Evolutionary conservation across 352 stramenopile genomes (phyloP).

Genomic region (Pythium monospermum): DNA sequence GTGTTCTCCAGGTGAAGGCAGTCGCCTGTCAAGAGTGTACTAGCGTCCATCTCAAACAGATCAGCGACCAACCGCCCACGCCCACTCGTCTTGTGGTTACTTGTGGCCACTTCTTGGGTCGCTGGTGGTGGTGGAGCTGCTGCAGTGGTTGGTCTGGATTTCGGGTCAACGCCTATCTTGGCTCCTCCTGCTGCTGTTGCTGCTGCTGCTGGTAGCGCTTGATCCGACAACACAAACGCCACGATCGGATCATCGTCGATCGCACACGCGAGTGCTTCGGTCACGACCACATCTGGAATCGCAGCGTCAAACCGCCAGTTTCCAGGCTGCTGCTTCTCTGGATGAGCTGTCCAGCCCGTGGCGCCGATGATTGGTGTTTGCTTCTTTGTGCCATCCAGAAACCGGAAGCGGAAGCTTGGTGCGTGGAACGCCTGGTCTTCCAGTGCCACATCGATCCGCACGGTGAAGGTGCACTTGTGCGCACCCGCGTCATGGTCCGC

Average conservation of each 20-base stretch:
- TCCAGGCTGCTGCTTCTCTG: constrained; percentile 1
- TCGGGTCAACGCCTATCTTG: constrained; percentile 4
- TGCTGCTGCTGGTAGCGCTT: constrained; percentile 8
- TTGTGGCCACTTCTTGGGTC: not conserved
- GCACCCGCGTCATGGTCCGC: constrained; percentile 13
- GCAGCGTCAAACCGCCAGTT: constrained; percentile 41
- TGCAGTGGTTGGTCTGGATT: not conserved
- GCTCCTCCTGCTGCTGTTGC: constrained; percentile 1
- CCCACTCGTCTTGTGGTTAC: constrained; percentile 26
- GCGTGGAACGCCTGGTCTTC: constrained; percentile 35
- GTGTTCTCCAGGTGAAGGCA: constrained; percentile 38
- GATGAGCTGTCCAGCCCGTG: constrained; percentile 28
- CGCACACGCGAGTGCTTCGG: constrained; percentile 34
- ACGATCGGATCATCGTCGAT: constrained; percentile 61
- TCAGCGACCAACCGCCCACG: constrained; percentile 28
- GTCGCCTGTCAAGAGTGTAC: constrained; percentile 35
- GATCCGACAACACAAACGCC: constrained; percentile 59
- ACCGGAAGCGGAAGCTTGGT: constrained; percentile 62
- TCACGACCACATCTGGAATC: constrained; percentile 39
- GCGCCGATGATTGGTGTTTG: constrained; percentile 36
- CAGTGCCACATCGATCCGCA: constrained; percentile 52
- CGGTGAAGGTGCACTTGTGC: constrained; percentile 52
- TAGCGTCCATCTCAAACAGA: constrained; percentile 61
- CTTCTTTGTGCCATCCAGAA: constrained; percentile 59
- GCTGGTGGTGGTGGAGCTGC: not conserved